Conservation (phyloP, 2,329 filamentous ascomycete species). For the Hypoxylon sp. region DNA sequence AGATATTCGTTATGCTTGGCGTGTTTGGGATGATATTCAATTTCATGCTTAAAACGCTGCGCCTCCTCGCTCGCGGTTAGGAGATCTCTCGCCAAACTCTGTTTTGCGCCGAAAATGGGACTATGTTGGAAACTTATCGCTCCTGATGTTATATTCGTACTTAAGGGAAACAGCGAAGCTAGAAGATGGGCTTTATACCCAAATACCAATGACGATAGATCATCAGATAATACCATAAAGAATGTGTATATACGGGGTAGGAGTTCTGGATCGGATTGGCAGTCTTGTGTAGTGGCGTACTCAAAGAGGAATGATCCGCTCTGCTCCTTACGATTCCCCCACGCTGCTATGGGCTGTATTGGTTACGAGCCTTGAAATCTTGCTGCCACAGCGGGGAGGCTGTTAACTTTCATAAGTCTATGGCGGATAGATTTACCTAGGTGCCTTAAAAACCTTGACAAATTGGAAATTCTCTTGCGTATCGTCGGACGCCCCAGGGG, state of each 20-base stretch:
- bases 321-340: too few species aligned
- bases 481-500: background rate
- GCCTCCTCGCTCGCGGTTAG: conserved; percentile 26
- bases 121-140: background rate
- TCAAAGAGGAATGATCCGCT: conserved; percentile 12
- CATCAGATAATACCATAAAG: conserved; percentile 31
- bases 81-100: too few species aligned
- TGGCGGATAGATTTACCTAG: too few species aligned
- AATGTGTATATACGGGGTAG: conserved; percentile 17
- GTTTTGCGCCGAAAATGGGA: too few species aligned
- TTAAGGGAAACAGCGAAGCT: background rate
- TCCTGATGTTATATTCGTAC: background rate
- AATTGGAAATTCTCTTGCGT: background rate
- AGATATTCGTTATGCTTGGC: conserved; percentile 65
- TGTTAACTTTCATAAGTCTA: too few species aligned
- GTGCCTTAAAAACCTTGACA: background rate
- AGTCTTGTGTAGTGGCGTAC: conserved; percentile 1
- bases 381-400: too few species aligned
- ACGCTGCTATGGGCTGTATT: too few species aligned
- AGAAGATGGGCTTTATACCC: conserved; percentile 6
- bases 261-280: conserved; percentile 18
- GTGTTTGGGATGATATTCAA: conserved; percentile 58
- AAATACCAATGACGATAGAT: conserved; percentile 10
- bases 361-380: too few species aligned
- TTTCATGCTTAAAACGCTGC: conserved; percentile 47